Percentiles rank a stretch among this genome's conserved stretches.
Evolutionary conservation across 805 yeast genomes (phyloP).

Genomic region (Metschnikowia corniflorae): DNA sequence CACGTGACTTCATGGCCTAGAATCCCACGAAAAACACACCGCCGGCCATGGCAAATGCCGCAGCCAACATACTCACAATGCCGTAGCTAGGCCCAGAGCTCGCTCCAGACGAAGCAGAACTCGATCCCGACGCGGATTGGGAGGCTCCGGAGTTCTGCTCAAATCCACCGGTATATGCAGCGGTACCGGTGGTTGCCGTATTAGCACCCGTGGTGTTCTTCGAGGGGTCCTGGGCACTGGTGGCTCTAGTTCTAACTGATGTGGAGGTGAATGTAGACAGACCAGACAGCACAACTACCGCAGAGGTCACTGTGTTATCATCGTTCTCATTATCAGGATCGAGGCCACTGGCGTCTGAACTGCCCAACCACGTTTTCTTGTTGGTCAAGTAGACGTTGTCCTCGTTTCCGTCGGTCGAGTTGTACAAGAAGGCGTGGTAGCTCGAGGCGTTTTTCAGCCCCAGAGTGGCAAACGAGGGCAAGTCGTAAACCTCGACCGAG

Average conservation of each 20-base stretch:
- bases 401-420: conserved; percentile 40
- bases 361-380: conserved; percentile 56
- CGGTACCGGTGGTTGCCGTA: conserved; percentile 5
- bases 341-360: conserved; percentile 62
- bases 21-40: conserved; percentile 4
- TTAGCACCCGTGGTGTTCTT: conserved; percentile 11
- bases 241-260: conserved; percentile 12
- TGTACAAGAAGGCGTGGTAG: conserved; percentile 46
- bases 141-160: conserved; percentile 9
- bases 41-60: conserved; percentile 8
- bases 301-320: conserved; percentile 10
- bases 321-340: conserved; percentile 44
- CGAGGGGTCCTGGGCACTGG: conserved; percentile 12
- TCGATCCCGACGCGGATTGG: conserved; percentile 1
- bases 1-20: neutral
- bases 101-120: neutral
- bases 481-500: conserved; percentile 64
- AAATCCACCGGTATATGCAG: neutral
- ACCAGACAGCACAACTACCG: conserved; percentile 18
- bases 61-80: conserved; percentile 8
- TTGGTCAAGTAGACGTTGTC: conserved; percentile 55
- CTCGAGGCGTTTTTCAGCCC: conserved; percentile 30
- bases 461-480: conserved; percentile 59
- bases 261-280: conserved; percentile 17
- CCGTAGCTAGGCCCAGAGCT: conserved; percentile 2